Base-by-base conservation (phyloP, 2,329 filamentous ascomycete species). In the Trichoderma afroharzianum region DNA sequence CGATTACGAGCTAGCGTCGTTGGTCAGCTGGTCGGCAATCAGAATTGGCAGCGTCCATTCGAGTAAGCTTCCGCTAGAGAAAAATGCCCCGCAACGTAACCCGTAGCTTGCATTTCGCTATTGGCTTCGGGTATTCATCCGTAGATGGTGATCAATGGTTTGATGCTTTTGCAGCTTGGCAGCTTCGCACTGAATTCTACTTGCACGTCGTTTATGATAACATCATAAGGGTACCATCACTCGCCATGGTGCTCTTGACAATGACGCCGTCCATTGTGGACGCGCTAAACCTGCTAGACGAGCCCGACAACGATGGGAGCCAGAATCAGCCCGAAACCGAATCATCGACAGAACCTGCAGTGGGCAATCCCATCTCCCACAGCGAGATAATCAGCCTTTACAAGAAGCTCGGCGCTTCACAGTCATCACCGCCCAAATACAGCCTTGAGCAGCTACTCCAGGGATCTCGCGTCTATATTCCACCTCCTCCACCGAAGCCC, bases 401-500 rank as follows among this genome's bases (percentile, higher is more conserved):
- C 79, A 87, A 82, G 73, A 78, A 80, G 2, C 80, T 92, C 7
- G 85, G 83, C 74, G 73, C 74, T 0, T 74, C 79, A 6, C 76
- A 75, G 9, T 67, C 79, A 32, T 73, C 76, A 12, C 72, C 76
- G 12, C 26, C 68, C 5, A 73, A 76, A 14, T 85, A 82, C 72
- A 88, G 85, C 18, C 85, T 98, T 14, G 92, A 95, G 75, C 78
- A 83, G 39, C 87, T 98, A 36, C 85, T 98, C 11, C 88, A 85
- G 70, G 93, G 93, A 59, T 89, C 93, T 30, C 86, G 79, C 68
- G 83, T 97, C 74, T 97, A 97, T 80, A 81, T 90, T 11, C 88
- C 93, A n/a, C 93, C 94, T n/a, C 92, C 93, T 15, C 88, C 91
- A 6, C 90, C 92, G 5, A 97, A 94, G 78, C 87, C 90, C 3